Conservation (phyloP, 495 filamentous ascomycete genomes). For the Lasiosphaeria miniovina region DNA sequence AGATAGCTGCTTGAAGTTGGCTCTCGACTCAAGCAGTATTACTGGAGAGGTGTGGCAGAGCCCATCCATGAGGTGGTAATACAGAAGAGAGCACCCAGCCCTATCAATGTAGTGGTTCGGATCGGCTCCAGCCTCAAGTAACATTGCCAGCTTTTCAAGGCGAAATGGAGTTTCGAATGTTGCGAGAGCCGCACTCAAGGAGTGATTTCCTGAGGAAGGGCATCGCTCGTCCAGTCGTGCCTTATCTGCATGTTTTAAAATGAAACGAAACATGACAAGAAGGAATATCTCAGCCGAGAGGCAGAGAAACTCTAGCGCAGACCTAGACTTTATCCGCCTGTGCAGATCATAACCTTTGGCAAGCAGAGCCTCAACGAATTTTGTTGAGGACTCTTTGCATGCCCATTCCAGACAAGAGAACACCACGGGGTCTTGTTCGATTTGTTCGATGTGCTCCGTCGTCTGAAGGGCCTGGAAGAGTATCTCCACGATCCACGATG, state of each 20-base stretch:
- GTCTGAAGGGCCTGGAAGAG: neutral
- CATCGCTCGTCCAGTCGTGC: neutral
- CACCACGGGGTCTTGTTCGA: neutral
- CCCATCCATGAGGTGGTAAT: neutral
- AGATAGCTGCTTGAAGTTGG: neutral
- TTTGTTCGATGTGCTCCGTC: neutral
- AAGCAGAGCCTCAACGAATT: neutral
- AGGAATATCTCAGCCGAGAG: neutral
- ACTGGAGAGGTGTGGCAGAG: neutral
- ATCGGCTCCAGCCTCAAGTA: neutral
- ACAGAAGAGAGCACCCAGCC: neutral
- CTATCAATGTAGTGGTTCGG: neutral
- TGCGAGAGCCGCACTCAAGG: neutral
- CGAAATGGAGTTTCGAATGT: neutral
- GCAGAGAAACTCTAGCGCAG: neutral
- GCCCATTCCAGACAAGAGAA: neutral
- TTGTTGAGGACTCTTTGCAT: neutral
- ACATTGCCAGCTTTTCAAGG: neutral
- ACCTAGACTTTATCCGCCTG: neutral
- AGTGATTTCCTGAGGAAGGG: neutral
- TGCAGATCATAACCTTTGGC: neutral
- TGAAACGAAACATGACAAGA: neutral
- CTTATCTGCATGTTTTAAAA: neutral
- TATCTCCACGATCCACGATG: neutral
- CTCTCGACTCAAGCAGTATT: neutral